A percentile compares a stretch with the other conserved stretches of the same genome.
These are phyloP conservation scores for Cicer judaicum DNA, from an alignment of 306 rosid species.

Conservation along the genomic window DNA sequence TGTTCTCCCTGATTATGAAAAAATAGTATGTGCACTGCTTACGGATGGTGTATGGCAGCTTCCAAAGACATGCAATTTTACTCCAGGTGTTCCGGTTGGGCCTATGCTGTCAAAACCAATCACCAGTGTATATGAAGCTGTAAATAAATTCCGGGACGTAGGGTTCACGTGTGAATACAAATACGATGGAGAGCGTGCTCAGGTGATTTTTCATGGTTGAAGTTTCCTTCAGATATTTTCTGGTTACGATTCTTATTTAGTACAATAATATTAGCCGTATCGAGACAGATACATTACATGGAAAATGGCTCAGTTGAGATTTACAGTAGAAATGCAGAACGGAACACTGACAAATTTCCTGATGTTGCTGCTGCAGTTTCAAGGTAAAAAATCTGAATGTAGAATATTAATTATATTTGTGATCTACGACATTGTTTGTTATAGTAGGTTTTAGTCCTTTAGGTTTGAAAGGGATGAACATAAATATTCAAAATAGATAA, in stretches of 20 bases:
- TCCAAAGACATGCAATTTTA: constrained; percentile 69
- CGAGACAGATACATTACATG: constrained; percentile 84
- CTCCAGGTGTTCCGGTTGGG: constrained; percentile 87
- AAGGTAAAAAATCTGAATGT: constrained; percentile 54
- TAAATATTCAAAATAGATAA: background rate
- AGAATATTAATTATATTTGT: background rate
- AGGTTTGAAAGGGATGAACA: background rate
- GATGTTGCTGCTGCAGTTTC: constrained; percentile 78
- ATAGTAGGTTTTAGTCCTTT: background rate
- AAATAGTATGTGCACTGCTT: constrained; percentile 77
- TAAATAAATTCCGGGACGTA: constrained; percentile 75
- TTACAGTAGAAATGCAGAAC: constrained; percentile 92
- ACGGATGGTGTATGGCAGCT: constrained; percentile 80
- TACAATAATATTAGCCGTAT: constrained; percentile 40
- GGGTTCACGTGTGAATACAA: constrained; percentile 94
- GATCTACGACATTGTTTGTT: constrained; percentile 14
- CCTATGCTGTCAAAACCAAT: constrained; percentile 96
- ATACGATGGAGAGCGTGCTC: constrained; percentile 96
- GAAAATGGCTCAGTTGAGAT: constrained; percentile 84
- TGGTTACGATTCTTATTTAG: constrained; percentile 28
- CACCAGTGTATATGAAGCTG: constrained; percentile 76
- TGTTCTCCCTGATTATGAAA: constrained; percentile 83
- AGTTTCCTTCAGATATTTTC: constrained; percentile 15
- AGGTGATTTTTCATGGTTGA: constrained; percentile 61
- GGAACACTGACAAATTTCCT: constrained; percentile 90